Conservation (phyloP, 2,329 filamentous ascomycete species). For the Zymoseptoria passerinii region DNA sequence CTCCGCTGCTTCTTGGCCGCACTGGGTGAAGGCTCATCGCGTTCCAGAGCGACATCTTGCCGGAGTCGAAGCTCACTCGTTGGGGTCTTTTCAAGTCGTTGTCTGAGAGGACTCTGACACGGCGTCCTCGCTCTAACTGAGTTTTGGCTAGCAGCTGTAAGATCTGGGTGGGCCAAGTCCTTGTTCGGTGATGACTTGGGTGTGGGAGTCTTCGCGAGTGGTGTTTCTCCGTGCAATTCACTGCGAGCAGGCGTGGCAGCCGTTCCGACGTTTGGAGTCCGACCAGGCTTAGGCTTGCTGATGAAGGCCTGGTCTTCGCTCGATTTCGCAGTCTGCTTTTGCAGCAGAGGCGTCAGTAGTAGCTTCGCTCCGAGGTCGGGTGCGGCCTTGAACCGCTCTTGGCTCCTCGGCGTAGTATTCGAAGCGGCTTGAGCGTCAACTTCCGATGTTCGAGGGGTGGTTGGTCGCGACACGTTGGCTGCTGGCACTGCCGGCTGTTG, state of each 20-base stretch:
- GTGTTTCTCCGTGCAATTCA: background rate
- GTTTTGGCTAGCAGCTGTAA: conserved; percentile 11
- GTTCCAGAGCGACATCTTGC: conserved; percentile 15
- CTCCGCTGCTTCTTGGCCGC: conserved; percentile 23
- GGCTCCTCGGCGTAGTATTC: conserved; percentile 49
- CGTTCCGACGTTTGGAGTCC: background rate
- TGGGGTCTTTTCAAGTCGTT: background rate
- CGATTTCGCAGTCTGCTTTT: conserved; percentile 23
- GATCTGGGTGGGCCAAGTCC: conserved; percentile 15
- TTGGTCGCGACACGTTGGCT: conserved; percentile 7
- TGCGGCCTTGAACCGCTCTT: conserved; percentile 49
- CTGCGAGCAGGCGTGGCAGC: background rate
- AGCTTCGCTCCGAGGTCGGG: conserved; percentile 34
- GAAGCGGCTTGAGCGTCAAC: conserved; percentile 43
- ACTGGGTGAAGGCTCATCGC: conserved; percentile 19
- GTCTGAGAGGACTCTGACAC: conserved; percentile 13
- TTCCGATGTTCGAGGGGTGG: conserved; percentile 29
- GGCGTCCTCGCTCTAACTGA: conserved; percentile 12
- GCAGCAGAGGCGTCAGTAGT: conserved; percentile 28
- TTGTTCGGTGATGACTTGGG: conserved; percentile 9
- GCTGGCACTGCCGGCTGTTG: conserved; percentile 16
- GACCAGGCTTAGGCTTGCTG: conserved; percentile 2
- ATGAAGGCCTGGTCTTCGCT: conserved; percentile 19
- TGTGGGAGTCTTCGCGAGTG: background rate
- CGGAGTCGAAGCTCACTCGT: conserved; percentile 7